These are phyloP conservation scores for Flueggea neowawraea DNA, from an alignment of 441 rosid genomes.

Conservation along the genomic window DNA sequence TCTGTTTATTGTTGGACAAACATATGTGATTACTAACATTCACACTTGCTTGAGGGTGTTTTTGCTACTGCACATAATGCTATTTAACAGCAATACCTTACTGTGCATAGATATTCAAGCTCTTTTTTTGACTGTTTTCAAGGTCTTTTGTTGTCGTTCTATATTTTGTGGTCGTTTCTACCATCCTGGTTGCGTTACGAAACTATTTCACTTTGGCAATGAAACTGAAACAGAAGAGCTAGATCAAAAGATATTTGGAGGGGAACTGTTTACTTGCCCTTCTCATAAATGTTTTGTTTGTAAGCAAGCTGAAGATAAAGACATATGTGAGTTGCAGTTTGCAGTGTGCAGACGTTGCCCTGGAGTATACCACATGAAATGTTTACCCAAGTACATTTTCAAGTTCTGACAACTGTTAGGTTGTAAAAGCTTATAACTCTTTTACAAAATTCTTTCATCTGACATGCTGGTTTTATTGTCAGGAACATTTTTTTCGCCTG, in stretches of 20 bases:
- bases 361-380: slow-evolving; percentile 64
- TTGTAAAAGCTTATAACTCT: too few species aligned
- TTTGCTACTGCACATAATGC: too few species aligned
- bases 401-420: slow-evolving; percentile 1
- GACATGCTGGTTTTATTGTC: slow-evolving; percentile 23
- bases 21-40: too few species aligned
- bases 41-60: too few species aligned
- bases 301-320: slow-evolving; percentile 39
- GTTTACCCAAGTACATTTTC: slow-evolving; percentile 53
- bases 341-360: slow-evolving; percentile 80
- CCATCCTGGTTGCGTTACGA: slow-evolving; percentile 66
- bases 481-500: slow-evolving; percentile 36
- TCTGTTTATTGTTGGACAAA: too few species aligned
- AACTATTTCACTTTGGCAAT: slow-evolving; percentile 39
- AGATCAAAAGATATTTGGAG: slow-evolving; percentile 36
- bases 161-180: slow-evolving; percentile 71
- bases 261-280: slow-evolving; percentile 61
- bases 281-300: slow-evolving; percentile 57
- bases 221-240: slow-evolving; percentile 33
- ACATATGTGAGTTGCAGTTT: slow-evolving; percentile 39
- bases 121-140: slow-evolving; percentile 6
- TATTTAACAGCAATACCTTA: too few species aligned
- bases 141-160: slow-evolving; percentile 66
- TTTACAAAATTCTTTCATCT: neutral
- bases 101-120: too few species aligned